Evolutionary conservation across 768 basidiomycete genomes (phyloP), one percentile per base, ranked within the genome.

Genomic region (Xerocomellus amylosporus): DNA sequence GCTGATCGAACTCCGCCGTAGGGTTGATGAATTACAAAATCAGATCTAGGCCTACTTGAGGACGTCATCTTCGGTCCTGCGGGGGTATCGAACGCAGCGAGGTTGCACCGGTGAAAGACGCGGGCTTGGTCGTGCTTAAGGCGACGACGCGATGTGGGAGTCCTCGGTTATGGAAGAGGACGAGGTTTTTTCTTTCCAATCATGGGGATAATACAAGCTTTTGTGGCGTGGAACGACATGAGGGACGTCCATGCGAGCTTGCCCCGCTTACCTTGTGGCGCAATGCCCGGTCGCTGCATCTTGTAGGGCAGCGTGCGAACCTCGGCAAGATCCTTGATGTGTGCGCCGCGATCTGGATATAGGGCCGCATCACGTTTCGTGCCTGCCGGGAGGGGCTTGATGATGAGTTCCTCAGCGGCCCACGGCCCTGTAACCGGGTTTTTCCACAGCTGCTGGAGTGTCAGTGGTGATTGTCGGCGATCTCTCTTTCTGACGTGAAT

Each of bases 231-330:
- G 14, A 36, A 31, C 22, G 9, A 14, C 24, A 33, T 45, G 30
- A 56, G 22, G 14, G 30, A 37, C 17, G 17, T 55, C 15, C 39
- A 33, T 26, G 24, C 7, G 33, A 47, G 13, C 38, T 41, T 19
- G 14, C 33, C 20, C 13, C 4, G 31, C 63, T 49, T 57, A 87
- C 86, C 49, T n/a, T 72, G 67, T 13, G 93, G 92, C 1, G 90
- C 85, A 56, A 97, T 95, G n/a, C 83, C 92, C 8, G 93, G 93
- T 12, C 93, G 74, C 68, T 94, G 92, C 81, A 95, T 88, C 72
- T 77, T 80, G 74, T 96, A 92, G 34, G 94, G 68, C 19, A 93
- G 66, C 7, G 77, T 82, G 7, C 94, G 79, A 9, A 90, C 88
- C 53, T 83, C 74, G 49, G 79, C 77, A 24, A 95, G 75, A 64